Conservation (phyloP, 306 rosid species). For the Vigna mungo region DNA sequence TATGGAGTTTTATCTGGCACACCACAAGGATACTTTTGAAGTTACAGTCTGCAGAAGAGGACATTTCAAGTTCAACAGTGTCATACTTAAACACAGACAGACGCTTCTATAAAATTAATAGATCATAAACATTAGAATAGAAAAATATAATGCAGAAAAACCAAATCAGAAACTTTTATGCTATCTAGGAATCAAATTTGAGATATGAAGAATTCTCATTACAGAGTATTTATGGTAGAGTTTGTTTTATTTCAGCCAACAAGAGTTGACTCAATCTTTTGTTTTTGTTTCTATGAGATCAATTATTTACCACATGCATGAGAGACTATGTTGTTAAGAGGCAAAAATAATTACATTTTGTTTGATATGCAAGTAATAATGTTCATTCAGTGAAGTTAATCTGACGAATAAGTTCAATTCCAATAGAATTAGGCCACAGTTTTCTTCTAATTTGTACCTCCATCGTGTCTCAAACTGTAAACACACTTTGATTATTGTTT, state of each 20-base stretch:
- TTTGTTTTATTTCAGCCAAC: no score
- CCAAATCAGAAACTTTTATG: not conserved
- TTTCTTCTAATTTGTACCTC: slow-evolving; percentile 1
- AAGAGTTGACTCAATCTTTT: no score
- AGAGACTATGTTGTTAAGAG: no score
- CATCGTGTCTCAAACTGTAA: slow-evolving; percentile 17
- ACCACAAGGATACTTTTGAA: not conserved
- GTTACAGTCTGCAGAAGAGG: not conserved
- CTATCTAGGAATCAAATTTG: not conserved
- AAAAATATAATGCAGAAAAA: no score
- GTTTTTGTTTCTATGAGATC: no score
- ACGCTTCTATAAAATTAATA: not conserved
- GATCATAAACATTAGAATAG: not conserved
- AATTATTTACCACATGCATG: no score
- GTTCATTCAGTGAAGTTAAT: not conserved
- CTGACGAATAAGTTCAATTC: not conserved
- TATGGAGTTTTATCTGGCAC: not conserved
- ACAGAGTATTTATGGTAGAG: no score
- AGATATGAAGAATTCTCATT: not conserved
- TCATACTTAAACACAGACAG: no score
- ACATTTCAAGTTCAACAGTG: not conserved
- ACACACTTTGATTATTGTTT: not conserved
- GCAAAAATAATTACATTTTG: no score
- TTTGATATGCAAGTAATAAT: no score
- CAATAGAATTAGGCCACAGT: not conserved